Percentiles rank a stretch among this genome's conserved stretches.
These are phyloP conservation scores for Fraxinus anomala DNA, from an alignment of 257 asterid genomes.

Conservation along the genomic window DNA sequence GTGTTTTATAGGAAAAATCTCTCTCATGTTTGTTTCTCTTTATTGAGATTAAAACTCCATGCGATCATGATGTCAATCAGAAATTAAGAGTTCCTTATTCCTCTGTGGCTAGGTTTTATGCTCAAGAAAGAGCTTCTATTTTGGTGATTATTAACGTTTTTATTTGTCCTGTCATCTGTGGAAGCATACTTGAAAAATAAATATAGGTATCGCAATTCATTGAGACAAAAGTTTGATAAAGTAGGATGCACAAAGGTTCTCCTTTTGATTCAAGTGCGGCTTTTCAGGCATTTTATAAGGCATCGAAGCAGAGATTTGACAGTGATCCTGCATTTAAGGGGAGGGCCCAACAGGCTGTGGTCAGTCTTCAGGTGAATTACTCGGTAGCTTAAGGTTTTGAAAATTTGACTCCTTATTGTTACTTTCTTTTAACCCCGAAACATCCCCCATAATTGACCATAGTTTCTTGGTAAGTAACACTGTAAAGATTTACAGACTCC, in stretches of 20 bases:
- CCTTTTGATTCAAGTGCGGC: slow-evolving; percentile 15
- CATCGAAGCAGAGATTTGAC: slow-evolving; percentile 83
- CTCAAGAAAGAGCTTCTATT: background rate
- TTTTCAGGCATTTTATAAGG: slow-evolving; percentile 80
- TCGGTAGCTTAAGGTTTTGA: slow-evolving; percentile 8
- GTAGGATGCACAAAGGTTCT: slow-evolving; percentile 13
- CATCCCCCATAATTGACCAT: slow-evolving; percentile 11
- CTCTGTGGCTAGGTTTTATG: background rate
- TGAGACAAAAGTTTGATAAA: background rate
- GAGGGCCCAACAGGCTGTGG: slow-evolving; percentile 88
- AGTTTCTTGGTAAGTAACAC: slow-evolving; percentile 1
- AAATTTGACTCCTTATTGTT: slow-evolving; percentile 4
- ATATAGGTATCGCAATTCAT: background rate
- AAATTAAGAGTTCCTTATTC: background rate
- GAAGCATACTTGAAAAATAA: background rate
- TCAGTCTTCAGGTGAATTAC: slow-evolving; percentile 83
- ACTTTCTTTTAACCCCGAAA: slow-evolving; percentile 16
- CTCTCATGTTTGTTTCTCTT: background rate
- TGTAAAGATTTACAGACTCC: background rate
- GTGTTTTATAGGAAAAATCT: background rate
- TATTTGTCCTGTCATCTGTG: background rate
- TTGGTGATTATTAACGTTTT: background rate
- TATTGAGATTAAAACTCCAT: slow-evolving; percentile 8
- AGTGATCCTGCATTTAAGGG: slow-evolving; percentile 75
- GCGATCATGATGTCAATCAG: background rate